Percentiles rank a stretch among this genome's conserved stretches.
Conservation (phyloP, 73 alveolate species). For the Breviolum minutum region DNA sequence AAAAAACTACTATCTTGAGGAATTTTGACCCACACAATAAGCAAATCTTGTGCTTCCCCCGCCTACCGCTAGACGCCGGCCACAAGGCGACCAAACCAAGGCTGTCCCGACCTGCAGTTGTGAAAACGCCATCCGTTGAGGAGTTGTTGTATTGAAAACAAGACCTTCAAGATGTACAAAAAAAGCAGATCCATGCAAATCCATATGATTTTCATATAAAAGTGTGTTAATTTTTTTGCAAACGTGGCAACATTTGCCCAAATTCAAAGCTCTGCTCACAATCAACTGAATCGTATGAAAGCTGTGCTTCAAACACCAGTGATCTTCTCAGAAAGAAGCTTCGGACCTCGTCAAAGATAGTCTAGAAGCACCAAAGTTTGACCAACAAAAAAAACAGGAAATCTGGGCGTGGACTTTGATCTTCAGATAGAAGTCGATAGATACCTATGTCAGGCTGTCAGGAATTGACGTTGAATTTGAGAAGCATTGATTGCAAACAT, state of each 20-base stretch:
- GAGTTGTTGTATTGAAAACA: no score
- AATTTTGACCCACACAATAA: not conserved
- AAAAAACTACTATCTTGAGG: no score
- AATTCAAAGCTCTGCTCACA: no score
- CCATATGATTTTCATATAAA: no score
- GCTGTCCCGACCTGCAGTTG: not conserved
- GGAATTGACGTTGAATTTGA: not conserved
- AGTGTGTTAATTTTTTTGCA: no score
- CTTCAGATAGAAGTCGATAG: constrained; percentile 72
- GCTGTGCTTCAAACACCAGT: not conserved
- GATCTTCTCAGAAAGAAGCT: constrained; percentile 86
- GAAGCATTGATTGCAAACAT: not conserved
- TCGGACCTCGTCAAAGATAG: not conserved
- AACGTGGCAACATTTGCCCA: no score
- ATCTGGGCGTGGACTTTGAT: constrained; percentile 23
- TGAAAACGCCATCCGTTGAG: no score
- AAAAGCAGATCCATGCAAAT: no score
- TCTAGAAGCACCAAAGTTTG: not conserved
- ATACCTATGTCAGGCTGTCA: constrained; percentile 11
- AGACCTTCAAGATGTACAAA: no score
- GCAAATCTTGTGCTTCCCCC: not conserved
- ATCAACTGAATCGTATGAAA: no score
- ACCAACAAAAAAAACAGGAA: no score
- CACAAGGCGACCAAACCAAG: constrained; percentile 86
- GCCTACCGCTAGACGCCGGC: constrained; percentile 80